Evolutionary conservation across 2,329 filamentous ascomycete genomes (phyloP), one percentile per base, ranked within the genome.

Genomic region (Myriosclerotinia curreyana): DNA sequence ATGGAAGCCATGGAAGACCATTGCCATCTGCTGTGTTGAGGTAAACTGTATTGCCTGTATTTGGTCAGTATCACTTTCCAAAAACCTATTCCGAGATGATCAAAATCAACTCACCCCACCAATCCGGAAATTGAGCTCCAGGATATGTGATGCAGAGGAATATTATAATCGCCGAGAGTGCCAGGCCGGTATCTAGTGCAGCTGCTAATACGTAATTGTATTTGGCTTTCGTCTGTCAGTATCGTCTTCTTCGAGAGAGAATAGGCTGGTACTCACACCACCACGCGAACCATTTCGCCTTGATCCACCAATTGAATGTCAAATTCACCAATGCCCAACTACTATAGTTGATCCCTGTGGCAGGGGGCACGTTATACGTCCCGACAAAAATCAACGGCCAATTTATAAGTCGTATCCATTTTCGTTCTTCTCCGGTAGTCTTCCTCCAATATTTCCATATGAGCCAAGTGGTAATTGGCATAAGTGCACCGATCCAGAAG

Each of bases 141-240:
- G 75, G 65, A 85, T 84, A 50, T 90, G 77, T 2, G 84, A 82
- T 71, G 89, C 84, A 78, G 77, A 46, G 86, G 86, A 91, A 90
- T 65, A 91, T 87, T 64, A 91, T 74, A 46, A 92, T 82, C 0
- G 87, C 89, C 31, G 81, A 83, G 20, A 91, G 74, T 12, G 87
- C 84, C 8, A 91, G 79, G 8, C 88, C 89, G 56, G 84, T 84
- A 74, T 91, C 89, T 28, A 92, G 78, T 1, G 85, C 88, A 0
- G 88, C 88, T 28, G 88, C 90, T 0, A 87, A 84, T 72, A 91
- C 81, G 73, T 91, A 92, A 78, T 92, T 91, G 78, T 90, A 91
- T 74, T 88, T 86, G 75, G 89, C 78, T 88, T 87, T 90, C 20
- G 81, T 81, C 89, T 81, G 73, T 68, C 34, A 67, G 64, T 38